phyloP scores from a whole-genome alignment of 2,329 filamentous ascomycete species.

The Stachybotrys chlorohalonatus region DNA sequence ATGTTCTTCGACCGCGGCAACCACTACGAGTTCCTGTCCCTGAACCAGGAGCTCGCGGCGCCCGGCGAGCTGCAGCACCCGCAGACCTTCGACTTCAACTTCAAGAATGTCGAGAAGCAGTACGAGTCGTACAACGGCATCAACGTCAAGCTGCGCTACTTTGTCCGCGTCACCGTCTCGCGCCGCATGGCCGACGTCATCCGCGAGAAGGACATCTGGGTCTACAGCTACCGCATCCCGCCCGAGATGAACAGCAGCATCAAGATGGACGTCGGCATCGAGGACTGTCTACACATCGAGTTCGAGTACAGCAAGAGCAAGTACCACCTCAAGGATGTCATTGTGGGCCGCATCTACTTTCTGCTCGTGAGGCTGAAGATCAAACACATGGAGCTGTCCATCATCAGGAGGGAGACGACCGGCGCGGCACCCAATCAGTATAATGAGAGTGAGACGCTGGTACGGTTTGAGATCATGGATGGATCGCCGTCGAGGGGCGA shows the following conservation, averaged over 20 bases:
- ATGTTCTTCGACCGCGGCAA: conserved; percentile 99
- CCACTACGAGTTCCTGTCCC: conserved; percentile 96
- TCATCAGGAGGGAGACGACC: conserved; percentile 93
- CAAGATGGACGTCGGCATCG: conserved; percentile 99
- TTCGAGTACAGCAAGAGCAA: conserved; percentile 99
- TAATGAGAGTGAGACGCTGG: conserved; percentile 97
- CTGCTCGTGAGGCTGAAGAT: conserved; percentile 95
- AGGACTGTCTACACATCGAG: conserved; percentile 98
- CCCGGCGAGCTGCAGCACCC: conserved; percentile 97
- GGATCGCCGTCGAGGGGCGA: conserved; percentile 91
- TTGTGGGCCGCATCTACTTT: conserved; percentile 98
- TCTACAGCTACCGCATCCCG: conserved; percentile 96
- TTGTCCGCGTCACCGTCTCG: conserved; percentile 92
- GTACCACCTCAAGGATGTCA: conserved; percentile 98
- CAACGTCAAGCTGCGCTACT: conserved; percentile 98
- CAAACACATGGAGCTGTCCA: conserved; percentile 98
- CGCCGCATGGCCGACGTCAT: conserved; percentile 96
- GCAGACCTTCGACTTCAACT: conserved; percentile 98
- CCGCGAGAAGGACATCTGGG: conserved; percentile 98
- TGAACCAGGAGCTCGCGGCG: conserved; percentile 92
- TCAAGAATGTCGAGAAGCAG: conserved; percentile 99
- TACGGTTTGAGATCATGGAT: conserved; percentile 99
- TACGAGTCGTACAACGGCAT: conserved; percentile 99
- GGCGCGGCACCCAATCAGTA: conserved; percentile 97
- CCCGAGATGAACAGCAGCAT: conserved; percentile 97